Conservation (phyloP, 2,329 filamentous ascomycete genomes). For the Dactylellina parvicollis region DNA sequence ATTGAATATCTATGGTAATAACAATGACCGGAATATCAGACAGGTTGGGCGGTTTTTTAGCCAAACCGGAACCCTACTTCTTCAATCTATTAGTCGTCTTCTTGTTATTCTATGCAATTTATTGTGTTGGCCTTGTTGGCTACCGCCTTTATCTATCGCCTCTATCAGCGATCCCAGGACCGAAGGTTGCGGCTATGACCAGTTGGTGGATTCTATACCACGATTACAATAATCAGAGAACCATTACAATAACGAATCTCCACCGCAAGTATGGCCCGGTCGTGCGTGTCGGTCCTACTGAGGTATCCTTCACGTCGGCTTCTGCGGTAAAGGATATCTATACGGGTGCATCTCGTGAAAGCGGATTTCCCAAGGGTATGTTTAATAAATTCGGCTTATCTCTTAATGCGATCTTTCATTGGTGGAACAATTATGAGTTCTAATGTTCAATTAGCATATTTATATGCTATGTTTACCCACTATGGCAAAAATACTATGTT, state of each 20-base stretch:
- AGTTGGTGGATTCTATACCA: slow-evolving; percentile 47
- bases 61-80: not conserved
- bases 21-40: not conserved
- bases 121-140: slow-evolving; percentile 14
- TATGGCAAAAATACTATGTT: slow-evolving; percentile 54
- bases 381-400: not conserved
- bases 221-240: slow-evolving; percentile 40
- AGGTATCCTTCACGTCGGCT: slow-evolving; percentile 70
- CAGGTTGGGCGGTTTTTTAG: not conserved
- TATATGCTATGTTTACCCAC: slow-evolving; percentile 54
- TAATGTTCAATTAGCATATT: slow-evolving; percentile 3
- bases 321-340: slow-evolving; percentile 72
- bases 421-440: slow-evolving; percentile 17
- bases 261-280: slow-evolving; percentile 69
- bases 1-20: not conserved
- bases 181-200: slow-evolving; percentile 28
- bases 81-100: not conserved
- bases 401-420: slow-evolving; percentile 1
- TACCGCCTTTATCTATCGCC: slow-evolving; percentile 48
- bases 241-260: slow-evolving; percentile 33
- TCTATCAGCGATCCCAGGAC: slow-evolving; percentile 35
- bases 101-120: not conserved
- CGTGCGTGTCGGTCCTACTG: slow-evolving; percentile 69
- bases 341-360: slow-evolving; percentile 50
- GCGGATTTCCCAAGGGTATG: slow-evolving; percentile 44